Evolutionary conservation across 2,329 filamentous ascomycete species (phyloP), one percentile per base, ranked within the genome.

Genomic region (Xylariaceae sp.): DNA sequence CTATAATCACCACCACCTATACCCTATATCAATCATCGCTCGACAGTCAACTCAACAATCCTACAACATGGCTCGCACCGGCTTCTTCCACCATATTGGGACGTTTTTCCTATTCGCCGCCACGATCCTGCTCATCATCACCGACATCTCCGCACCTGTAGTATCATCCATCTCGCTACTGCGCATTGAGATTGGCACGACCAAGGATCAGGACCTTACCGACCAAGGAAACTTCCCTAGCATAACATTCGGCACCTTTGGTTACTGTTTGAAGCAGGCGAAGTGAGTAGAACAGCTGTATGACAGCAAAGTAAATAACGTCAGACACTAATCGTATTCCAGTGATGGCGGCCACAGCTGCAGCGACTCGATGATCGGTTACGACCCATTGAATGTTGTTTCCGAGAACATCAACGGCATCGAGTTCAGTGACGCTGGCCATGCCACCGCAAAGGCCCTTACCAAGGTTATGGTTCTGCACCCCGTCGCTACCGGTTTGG

Each of bases 121-220:
- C 36, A 64, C 67, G n/a, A 65, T 75, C 45, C 68, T 77, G 32
- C 68, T 77, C 35, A 66, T 76, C 47, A 66, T 77, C 49, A 71
- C 72, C 46, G 71, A 71, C 5, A 73, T 77, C 55, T 73, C 73
- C 5, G 66, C 73, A 0, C 75, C 74, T 4, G 68, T 77, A n/a
- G 65, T 75, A 47, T 65, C 70, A 49, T 49, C 66, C 45, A 66
- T 75, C 45, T 66, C 66, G 12, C 62, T 77, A 38, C 61, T 77
- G 9, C 67, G 66, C 44, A 65, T 76, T 33, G 65, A 63, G 27
- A 62, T 67, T 27, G 68, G 71, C 56, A 48, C 15, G 18, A 18
- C 14, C 46, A 38, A 11, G 38, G 44, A 22, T 32, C 42, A 18
- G 5, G 11, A 1, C 39, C 12, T 19, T 15, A 30, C 44, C 15